phyloP scores from a whole-genome alignment of 208 protist genomes.

The Acanthamoeba royreba region DNA sequence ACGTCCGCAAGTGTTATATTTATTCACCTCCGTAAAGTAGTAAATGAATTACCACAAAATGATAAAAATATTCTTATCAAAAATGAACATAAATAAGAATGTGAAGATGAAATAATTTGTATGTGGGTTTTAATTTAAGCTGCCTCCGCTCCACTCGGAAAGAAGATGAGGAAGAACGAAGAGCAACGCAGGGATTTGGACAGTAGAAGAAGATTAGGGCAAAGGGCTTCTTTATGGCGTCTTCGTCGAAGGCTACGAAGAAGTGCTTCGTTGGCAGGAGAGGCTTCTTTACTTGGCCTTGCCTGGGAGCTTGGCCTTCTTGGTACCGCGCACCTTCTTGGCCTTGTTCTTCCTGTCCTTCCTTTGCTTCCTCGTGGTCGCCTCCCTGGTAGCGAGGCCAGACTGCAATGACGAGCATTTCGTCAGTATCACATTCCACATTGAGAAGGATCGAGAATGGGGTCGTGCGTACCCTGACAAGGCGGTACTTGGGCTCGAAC shows the following conservation, averaged over 20 bases:
- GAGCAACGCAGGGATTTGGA: neutral
- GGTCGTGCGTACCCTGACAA: conserved; percentile 87
- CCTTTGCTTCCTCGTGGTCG: conserved; percentile 93
- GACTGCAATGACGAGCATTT: conserved; percentile 50
- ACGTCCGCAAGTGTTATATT: neutral
- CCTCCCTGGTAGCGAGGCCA: conserved; percentile 86
- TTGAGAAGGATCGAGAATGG: neutral
- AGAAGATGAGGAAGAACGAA: neutral
- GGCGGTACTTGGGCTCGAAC: conserved; percentile 97
- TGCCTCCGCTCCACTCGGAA: neutral
- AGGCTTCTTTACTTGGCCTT: conserved; percentile 37
- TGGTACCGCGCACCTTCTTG: conserved; percentile 97
- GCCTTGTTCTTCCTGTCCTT: conserved; percentile 99
- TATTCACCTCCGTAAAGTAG: neutral
- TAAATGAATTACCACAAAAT: neutral
- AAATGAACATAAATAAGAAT: neutral
- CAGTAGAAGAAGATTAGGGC: neutral
- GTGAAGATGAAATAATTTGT: neutral
- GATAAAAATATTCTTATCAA: neutral
- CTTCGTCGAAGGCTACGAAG: neutral
- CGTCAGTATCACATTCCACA: too few relatives aligned
- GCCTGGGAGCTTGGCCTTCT: conserved; percentile 87
- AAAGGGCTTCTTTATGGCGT: neutral
- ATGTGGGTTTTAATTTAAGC: neutral
- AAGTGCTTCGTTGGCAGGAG: too few relatives aligned